Conservation (phyloP, 2,329 filamentous ascomycete genomes). For the Blastomyces percursus region DNA sequence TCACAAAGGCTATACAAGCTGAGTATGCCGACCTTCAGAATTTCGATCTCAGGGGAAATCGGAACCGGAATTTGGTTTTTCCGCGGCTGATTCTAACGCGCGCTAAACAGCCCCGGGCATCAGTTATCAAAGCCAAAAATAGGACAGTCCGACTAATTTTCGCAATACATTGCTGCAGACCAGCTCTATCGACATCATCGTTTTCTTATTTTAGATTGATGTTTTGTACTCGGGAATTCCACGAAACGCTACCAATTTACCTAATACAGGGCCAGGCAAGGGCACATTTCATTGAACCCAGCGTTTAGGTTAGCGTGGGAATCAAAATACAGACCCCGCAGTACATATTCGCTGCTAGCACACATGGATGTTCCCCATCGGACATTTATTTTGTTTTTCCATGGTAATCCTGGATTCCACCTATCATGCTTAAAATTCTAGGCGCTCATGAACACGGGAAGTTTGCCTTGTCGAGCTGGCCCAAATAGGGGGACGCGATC, state of each 20-base stretch:
- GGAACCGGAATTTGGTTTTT: not conserved
- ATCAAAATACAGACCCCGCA: not conserved
- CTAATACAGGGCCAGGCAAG: not conserved
- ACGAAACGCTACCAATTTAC: not conserved
- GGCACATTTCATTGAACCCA: not conserved
- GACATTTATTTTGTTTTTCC: not conserved
- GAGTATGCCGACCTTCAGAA: not conserved
- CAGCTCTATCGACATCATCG: not conserved
- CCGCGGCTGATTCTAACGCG: not conserved
- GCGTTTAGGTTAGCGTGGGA: not conserved
- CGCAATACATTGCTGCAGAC: not conserved
- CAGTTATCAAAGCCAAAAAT: not conserved
- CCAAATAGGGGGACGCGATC: not conserved
- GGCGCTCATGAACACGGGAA: not conserved
- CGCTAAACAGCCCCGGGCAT: not conserved
- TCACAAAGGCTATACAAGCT: not conserved
- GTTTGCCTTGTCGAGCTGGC: not conserved
- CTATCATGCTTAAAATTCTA: not conserved
- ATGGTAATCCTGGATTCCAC: not conserved
- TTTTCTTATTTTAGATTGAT: not conserved
- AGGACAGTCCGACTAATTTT: not conserved
- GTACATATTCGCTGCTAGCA: not conserved
- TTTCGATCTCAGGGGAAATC: no score
- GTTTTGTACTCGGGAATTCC: not conserved
- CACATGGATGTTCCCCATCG: not conserved